Evolutionary conservation across 2,329 filamentous ascomycete genomes (phyloP).

Genomic region (Hypoxylon sp.): DNA sequence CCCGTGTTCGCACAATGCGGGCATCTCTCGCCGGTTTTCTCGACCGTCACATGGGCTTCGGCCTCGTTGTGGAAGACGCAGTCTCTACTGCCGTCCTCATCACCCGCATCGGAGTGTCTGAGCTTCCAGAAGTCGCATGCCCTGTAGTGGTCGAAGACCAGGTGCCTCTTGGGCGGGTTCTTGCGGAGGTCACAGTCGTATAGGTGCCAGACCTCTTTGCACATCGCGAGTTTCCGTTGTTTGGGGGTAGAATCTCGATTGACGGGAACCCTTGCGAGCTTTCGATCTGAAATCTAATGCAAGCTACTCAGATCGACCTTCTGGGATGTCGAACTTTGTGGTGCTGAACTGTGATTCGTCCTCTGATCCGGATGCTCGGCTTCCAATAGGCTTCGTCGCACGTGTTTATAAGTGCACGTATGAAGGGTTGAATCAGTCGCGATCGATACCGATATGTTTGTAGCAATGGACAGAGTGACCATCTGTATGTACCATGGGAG

Average conservation of each 20-base stretch:
- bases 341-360: conserved; percentile 4
- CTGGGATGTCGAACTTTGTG: not conserved
- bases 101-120: conserved; percentile 1
- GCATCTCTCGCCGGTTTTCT: conserved; percentile 29
- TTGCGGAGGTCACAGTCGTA: conserved; percentile 35
- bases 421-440: conserved; percentile 2
- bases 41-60: conserved; percentile 22
- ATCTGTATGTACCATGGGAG: not conserved
- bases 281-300: not conserved
- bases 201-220: conserved; percentile 29
- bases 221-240: conserved; percentile 19
- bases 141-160: conserved; percentile 25
- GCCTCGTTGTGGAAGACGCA: conserved; percentile 9
- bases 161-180: conserved; percentile 24
- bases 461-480: conserved; percentile 9
- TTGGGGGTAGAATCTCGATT: not conserved
- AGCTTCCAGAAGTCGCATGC: conserved; percentile 29
- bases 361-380: not conserved
- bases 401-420: not conserved
- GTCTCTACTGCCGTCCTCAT: conserved; percentile 23
- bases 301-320: not conserved
- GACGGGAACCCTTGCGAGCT: not conserved
- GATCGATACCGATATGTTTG: not conserved
- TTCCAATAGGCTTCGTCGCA: not conserved
- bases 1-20: conserved; percentile 31